Base-by-base conservation (phyloP, 371 early-diverging fungal species). In the Mortierella sp. region DNA sequence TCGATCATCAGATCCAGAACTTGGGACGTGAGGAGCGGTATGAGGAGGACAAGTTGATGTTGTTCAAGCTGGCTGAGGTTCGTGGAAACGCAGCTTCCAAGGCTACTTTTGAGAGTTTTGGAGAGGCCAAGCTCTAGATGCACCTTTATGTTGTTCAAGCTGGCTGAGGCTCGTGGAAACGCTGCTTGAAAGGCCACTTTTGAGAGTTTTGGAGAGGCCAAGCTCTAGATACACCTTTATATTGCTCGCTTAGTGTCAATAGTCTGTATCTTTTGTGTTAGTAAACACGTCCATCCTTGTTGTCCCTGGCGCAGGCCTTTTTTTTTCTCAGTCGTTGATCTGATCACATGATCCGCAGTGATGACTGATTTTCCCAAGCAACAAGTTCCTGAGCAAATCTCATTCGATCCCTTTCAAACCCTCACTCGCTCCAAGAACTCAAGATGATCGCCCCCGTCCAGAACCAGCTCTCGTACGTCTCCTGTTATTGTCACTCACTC, bases 11-110 rank as follows among this genome's bases (percentile, higher is more conserved):
- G 77, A 81, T 84, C 55, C 85, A 84, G 32, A 43, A 74, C 21
- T 46, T 84, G 74, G 85, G 85, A 16, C 35, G 71, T 12, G 81
- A 81, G 5, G 76, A 81, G 41, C 71, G 85, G 18, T 79, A 74
- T 73, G 85, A 84, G 27, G 71, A 84, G 35, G 82, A 84, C 71
- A 72, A 81, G 65, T 54, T 56, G 72, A 81, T 84, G 85, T 58
- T 84, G 41, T 84, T 84, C 79, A 76, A 74, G 3, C 38, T 84
- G 44, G 65, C 79, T 11, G 85, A 84, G 32, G 75, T 76, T 7
- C 78, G 83, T 32, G 65, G 38, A 21, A 8, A 0, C 8, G 71
- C 38, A 1, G 77, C 54, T 41, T 29, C 35, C 16, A 81, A 71
- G 38, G 4, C 48, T 56, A 29, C 41, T 27, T 35, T 56, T 1